Percentiles rank a stretch among this genome's conserved stretches.
Evolutionary conservation across 441 rosid species (phyloP).

Genomic region (Kokia cookei): DNA sequence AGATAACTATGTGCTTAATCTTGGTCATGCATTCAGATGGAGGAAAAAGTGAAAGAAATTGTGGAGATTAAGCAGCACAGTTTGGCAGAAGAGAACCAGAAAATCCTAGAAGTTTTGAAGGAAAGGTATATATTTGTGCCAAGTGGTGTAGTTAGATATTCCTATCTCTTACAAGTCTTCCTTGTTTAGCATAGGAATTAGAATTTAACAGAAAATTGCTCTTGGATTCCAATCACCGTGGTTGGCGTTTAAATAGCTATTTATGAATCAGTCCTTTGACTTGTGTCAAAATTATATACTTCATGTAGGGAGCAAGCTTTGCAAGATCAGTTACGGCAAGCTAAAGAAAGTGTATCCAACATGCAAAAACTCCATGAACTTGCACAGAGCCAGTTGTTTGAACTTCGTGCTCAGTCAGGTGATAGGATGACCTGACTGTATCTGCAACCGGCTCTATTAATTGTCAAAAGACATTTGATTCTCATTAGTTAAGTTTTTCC

Average conservation of each 20-base stretch:
- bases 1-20: conserved; percentile 1
- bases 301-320: conserved; percentile 70
- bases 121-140: conserved; percentile 50
- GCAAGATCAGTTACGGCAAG: conserved; percentile 97
- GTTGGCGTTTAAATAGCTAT: background rate
- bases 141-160: background rate
- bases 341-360: conserved; percentile 82
- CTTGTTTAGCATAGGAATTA: background rate
- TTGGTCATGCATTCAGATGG: conserved; percentile 58
- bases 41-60: conserved; percentile 96
- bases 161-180: background rate
- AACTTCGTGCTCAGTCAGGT: conserved; percentile 95
- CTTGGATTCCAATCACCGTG: background rate
- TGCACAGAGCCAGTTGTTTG: conserved; percentile 94
- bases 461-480: background rate
- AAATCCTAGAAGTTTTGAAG: conserved; percentile 81
- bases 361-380: conserved; percentile 96
- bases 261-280: conserved; percentile 1
- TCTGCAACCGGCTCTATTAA: background rate
- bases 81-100: conserved; percentile 98
- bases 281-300: conserved; percentile 10
- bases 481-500: conserved; percentile 2
- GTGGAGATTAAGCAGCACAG: conserved; percentile 96
- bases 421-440: conserved; percentile 14
- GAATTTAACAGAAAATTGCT: background rate